phyloP scores from a whole-genome alignment of 2,329 filamentous ascomycete species.

The Sclerotinia subarctica region DNA sequence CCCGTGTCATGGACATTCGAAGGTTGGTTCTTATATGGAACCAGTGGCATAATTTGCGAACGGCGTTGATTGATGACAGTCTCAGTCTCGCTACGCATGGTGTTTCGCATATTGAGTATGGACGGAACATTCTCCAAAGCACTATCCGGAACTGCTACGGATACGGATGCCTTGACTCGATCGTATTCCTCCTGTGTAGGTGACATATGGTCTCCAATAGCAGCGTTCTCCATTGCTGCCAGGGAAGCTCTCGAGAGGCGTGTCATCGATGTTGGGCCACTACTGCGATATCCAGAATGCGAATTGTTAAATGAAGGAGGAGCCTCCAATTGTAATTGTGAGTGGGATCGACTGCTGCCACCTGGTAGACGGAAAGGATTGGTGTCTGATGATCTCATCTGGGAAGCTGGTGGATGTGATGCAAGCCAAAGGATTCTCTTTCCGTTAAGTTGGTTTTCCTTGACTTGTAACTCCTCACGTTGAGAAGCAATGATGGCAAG shows the following conservation, averaged over 20 bases:
- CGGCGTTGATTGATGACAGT: background rate
- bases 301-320: background rate
- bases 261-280: constrained; percentile 5
- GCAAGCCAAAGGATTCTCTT: constrained; percentile 19
- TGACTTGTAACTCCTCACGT: constrained; percentile 16
- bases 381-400: background rate
- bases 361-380: background rate
- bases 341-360: background rate
- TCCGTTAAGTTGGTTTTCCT: constrained; percentile 17
- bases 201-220: background rate
- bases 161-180: background rate
- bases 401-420: constrained; percentile 14
- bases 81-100: background rate
- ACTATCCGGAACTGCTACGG: constrained; percentile 8
- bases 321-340: constrained; percentile 1
- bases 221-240: constrained; percentile 16
- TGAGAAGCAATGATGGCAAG: constrained; percentile 1
- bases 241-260: constrained; percentile 16
- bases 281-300: background rate
- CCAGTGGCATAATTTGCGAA: background rate
- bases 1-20: constrained; percentile 3
- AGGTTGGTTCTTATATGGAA: background rate
- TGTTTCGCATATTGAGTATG: background rate
- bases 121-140: constrained; percentile 3
- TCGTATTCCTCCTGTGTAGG: background rate